Evolutionary conservation across 352 stramenopile genomes (phyloP).

Genomic region (Pythium angustatum): DNA sequence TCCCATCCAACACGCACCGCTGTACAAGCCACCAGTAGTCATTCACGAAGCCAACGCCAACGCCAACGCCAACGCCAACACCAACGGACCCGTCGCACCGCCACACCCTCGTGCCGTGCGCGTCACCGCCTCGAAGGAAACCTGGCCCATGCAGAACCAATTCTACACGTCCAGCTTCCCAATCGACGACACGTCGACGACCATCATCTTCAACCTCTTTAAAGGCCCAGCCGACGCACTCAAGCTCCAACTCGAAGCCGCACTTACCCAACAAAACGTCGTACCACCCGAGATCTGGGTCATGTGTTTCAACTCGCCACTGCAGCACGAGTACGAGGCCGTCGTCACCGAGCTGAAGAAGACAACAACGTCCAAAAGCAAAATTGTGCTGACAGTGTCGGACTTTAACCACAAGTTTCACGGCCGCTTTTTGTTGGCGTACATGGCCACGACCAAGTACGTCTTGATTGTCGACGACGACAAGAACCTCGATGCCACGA

Average conservation of each 20-base stretch:
- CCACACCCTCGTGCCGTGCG: no score
- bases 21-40: constrained; percentile 13
- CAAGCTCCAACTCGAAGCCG: constrained; percentile 43
- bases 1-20: background rate
- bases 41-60: constrained; percentile 6
- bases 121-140: constrained; percentile 7
- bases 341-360: constrained; percentile 34
- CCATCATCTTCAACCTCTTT: constrained; percentile 78
- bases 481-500: constrained; percentile 25
- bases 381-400: constrained; percentile 27
- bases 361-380: background rate
- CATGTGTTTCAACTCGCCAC: constrained; percentile 60
- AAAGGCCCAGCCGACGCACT: constrained; percentile 50
- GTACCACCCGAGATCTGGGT: constrained; percentile 53
- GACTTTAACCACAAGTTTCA: constrained; percentile 37
- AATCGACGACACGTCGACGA: constrained; percentile 53
- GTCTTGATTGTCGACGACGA: constrained; percentile 33
- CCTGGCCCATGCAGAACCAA: constrained; percentile 39
- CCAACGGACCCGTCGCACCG: no score
- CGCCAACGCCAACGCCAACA: background rate
- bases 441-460: constrained; percentile 35
- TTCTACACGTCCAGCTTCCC: constrained; percentile 48
- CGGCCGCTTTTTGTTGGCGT: constrained; percentile 30
- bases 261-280: constrained; percentile 40
- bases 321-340: constrained; percentile 41